Evolutionary conservation across 345 rosid species (phyloP).

Genomic region (Syzygium grande): DNA sequence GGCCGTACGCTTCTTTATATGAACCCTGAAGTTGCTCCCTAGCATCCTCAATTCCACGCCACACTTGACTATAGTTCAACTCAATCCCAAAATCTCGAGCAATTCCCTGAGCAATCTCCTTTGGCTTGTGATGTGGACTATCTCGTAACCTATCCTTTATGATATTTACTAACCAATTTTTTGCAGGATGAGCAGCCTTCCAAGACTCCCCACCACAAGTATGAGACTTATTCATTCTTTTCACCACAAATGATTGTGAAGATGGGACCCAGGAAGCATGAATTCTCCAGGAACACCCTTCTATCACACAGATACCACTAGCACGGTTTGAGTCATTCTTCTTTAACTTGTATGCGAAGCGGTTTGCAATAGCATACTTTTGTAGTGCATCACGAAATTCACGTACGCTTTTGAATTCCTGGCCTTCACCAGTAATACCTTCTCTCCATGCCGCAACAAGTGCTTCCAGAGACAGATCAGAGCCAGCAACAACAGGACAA

Average conservation of each 20-base stretch:
- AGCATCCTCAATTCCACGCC: slow-evolving; percentile 89
- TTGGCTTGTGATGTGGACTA: slow-evolving; percentile 75
- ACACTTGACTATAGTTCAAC: slow-evolving; percentile 67
- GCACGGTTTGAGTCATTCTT: slow-evolving; percentile 81
- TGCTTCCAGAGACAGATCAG: slow-evolving; percentile 27
- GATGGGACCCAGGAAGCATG: slow-evolving; percentile 86
- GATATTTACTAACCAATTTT: slow-evolving; percentile 72
- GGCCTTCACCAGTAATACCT: slow-evolving; percentile 81
- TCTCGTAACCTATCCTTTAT: slow-evolving; percentile 74
- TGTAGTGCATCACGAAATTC: slow-evolving; percentile 84
- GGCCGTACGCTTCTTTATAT: slow-evolving; percentile 59
- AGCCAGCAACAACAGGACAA: neutral
- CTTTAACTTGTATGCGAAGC: slow-evolving; percentile 66
- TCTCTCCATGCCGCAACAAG: slow-evolving; percentile 69
- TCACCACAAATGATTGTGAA: slow-evolving; percentile 49
- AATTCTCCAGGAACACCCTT: slow-evolving; percentile 63
- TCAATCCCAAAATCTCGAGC: slow-evolving; percentile 69
- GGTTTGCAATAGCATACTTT: slow-evolving; percentile 77
- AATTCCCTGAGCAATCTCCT: slow-evolving; percentile 57
- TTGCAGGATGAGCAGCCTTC: slow-evolving; percentile 71
- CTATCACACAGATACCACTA: slow-evolving; percentile 59
- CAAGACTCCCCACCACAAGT: slow-evolving; percentile 79
- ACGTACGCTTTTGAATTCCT: slow-evolving; percentile 66
- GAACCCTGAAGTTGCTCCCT: slow-evolving; percentile 78
- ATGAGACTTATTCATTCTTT: slow-evolving; percentile 49